Evolutionary conservation across 73 alveolate species (phyloP).

Genomic region (Paramecium pentaurelia): DNA sequence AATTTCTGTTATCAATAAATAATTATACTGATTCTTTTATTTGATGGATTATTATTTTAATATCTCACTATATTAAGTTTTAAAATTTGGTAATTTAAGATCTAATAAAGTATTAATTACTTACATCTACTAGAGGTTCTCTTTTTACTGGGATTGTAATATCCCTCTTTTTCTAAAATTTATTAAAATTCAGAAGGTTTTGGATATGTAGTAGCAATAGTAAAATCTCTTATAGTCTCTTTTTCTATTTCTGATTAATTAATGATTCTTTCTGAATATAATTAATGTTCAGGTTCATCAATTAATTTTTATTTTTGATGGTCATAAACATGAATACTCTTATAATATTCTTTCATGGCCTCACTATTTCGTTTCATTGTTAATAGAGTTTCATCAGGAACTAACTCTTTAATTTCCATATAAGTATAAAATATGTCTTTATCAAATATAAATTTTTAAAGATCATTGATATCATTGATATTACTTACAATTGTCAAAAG

Average conservation of each 20-base stretch:
- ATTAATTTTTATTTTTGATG: neutral
- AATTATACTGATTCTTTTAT: neutral
- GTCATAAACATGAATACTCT: slow-evolving; percentile 31
- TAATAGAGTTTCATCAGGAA: neutral
- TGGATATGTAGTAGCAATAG: neutral
- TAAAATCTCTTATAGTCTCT: neutral
- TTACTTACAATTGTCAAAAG: neutral
- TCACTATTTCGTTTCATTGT: neutral
- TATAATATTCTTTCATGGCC: neutral
- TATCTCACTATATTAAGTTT: neutral
- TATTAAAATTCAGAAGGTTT: slow-evolving; percentile 33
- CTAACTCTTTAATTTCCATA: neutral
- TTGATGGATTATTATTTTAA: neutral
- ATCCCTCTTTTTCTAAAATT: neutral
- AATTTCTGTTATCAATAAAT: slow-evolving; percentile 14
- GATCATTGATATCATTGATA: neutral
- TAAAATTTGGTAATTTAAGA: slow-evolving; percentile 33
- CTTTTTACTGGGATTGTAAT: neutral
- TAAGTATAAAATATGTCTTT: neutral
- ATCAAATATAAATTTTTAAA: neutral
- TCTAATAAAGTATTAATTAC: neutral
- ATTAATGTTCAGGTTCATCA: neutral
- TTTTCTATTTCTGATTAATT: neutral
- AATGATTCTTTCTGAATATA: neutral
- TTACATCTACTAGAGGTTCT: slow-evolving; percentile 4